phyloP scores from a whole-genome alignment of 345 rosid species.

The Populus euphratica region DNA sequence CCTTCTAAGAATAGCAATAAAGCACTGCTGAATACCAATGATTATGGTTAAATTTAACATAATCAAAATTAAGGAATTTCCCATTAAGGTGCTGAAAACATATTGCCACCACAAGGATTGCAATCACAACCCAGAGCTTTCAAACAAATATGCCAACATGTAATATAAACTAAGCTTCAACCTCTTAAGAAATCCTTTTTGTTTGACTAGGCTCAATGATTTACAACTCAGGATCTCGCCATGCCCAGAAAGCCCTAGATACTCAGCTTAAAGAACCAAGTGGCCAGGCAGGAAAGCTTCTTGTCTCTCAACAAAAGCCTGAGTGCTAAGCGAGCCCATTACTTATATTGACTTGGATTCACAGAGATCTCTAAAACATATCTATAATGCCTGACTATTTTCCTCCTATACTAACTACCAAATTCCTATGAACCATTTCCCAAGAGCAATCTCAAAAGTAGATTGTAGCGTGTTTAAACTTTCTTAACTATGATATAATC shows the following conservation, averaged over 20 bases:
- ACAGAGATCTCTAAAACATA: background rate
- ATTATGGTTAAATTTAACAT: background rate
- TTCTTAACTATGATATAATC: background rate
- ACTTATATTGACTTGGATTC: background rate
- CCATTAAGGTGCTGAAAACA: background rate
- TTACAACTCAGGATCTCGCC: background rate
- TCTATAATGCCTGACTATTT: background rate
- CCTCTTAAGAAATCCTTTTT: background rate
- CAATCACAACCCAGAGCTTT: background rate
- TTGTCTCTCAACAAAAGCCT: background rate
- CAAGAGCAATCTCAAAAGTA: background rate
- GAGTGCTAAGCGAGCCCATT: background rate
- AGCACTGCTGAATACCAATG: background rate
- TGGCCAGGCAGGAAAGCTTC: background rate
- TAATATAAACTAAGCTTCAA: background rate
- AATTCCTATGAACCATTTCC: background rate
- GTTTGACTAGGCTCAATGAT: background rate
- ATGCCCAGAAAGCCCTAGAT: background rate
- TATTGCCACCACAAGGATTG: background rate
- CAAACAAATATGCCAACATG: background rate
- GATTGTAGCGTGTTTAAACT: background rate
- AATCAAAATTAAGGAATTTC: background rate
- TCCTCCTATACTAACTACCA: background rate
- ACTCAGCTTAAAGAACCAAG: background rate
- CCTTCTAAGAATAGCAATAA: background rate